These are phyloP conservation scores for Phytophthora fragariae DNA, from an alignment of 352 stramenopile genomes.

Conservation along the genomic window DNA sequence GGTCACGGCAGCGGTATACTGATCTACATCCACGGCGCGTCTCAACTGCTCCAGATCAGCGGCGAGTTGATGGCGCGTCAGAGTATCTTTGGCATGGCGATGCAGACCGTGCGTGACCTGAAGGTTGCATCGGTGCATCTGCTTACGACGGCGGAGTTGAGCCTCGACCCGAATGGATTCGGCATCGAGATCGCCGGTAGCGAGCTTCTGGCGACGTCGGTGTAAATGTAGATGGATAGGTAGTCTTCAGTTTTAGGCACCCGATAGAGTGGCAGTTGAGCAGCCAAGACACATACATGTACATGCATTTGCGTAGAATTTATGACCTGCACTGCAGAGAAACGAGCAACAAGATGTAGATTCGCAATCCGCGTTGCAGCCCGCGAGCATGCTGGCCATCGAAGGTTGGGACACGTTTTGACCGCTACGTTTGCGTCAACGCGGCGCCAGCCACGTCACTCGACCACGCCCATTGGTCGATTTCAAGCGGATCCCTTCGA, in stretches of 20 bases:
- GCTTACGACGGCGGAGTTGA: conserved; percentile 41
- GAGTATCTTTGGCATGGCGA: conserved; percentile 82
- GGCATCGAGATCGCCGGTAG: conserved; percentile 46
- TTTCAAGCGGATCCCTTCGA: conserved; percentile 4
- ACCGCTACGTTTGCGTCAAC: conserved; percentile 33
- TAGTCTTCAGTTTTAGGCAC: conserved; percentile 20
- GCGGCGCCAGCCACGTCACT: conserved; percentile 26
- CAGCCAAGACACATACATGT: conserved; percentile 2
- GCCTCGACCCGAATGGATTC: conserved; percentile 73
- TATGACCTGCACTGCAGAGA: not conserved
- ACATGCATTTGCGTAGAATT: not conserved
- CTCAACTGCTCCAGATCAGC: conserved; percentile 71
- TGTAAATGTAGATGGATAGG: conserved; percentile 9
- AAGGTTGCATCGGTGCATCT: conserved; percentile 60
- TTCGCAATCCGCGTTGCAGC: not conserved
- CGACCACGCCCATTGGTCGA: conserved; percentile 11
- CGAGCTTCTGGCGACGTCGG: conserved; percentile 30
- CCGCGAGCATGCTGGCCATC: conserved; percentile 5
- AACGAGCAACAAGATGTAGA: not conserved
- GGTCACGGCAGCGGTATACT: conserved; percentile 49
- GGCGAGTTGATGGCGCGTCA: conserved; percentile 83
- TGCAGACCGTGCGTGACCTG: conserved; percentile 71
- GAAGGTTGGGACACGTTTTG: conserved; percentile 17
- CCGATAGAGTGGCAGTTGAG: conserved; percentile 5
- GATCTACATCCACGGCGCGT: conserved; percentile 64